Evolutionary conservation across 148 eudicot species (phyloP).

Genomic region (Cornus florida): DNA sequence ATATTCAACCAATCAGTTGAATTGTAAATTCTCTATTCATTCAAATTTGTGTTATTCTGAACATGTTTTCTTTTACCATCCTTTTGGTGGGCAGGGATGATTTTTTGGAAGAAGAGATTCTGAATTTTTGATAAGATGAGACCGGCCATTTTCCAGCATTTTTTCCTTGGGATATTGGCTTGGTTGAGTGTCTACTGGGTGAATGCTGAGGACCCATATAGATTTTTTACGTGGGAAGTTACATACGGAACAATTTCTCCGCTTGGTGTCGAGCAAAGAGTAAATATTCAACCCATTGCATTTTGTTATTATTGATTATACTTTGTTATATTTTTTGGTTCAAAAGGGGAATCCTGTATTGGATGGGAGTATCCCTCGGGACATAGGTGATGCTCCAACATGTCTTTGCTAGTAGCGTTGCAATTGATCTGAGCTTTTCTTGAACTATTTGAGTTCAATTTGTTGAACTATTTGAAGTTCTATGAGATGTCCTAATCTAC

Average conservation of each 20-base stretch:
- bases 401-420: too few species aligned
- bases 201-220: constrained; percentile 73
- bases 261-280: constrained; percentile 66
- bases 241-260: constrained; percentile 67
- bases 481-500: too few species aligned
- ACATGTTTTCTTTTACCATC: neutral
- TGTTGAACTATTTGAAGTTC: too few species aligned
- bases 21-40: too few species aligned
- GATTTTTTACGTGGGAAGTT: constrained; percentile 51
- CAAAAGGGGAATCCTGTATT: too few species aligned
- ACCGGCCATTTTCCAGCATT: constrained; percentile 18
- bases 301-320: neutral
- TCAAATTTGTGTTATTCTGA: neutral
- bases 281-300: constrained; percentile 8
- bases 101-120: constrained; percentile 11
- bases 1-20: neutral
- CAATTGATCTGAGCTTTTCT: too few species aligned
- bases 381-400: too few species aligned
- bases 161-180: constrained; percentile 48
- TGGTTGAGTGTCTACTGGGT: constrained; percentile 36
- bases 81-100: constrained; percentile 16
- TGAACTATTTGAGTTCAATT: too few species aligned
- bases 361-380: too few species aligned
- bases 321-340: too few species aligned
- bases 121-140: constrained; percentile 31